Conservation (phyloP, 2,329 filamentous ascomycete species). For the Stachybotrys echinatus region DNA sequence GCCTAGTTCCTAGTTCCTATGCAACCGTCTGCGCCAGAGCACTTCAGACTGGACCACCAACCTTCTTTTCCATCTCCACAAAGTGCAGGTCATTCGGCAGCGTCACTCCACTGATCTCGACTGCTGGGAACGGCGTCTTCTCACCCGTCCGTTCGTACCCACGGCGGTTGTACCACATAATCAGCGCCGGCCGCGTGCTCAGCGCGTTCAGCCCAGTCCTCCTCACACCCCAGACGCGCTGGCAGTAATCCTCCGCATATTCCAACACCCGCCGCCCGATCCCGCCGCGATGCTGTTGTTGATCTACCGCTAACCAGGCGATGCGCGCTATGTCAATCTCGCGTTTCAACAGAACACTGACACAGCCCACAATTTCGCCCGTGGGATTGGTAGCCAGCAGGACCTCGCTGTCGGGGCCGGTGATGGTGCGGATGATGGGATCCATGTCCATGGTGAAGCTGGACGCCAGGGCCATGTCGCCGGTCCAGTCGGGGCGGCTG, state of each 20-base stretch:
- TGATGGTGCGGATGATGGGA: slow-evolving; percentile 51
- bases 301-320: slow-evolving; percentile 28
- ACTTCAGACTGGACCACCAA: too few relatives aligned
- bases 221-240: slow-evolving; percentile 16
- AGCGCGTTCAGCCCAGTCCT: slow-evolving; percentile 26
- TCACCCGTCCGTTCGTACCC: slow-evolving; percentile 29
- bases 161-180: slow-evolving; percentile 28
- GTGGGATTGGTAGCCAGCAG: slow-evolving; percentile 18
- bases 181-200: slow-evolving; percentile 23
- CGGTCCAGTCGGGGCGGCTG: slow-evolving; percentile 27
- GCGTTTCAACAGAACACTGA: slow-evolving; percentile 18
- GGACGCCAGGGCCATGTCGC: slow-evolving; percentile 51
- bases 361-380: slow-evolving; percentile 17
- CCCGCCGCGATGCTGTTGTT: slow-evolving; percentile 20
- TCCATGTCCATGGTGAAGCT: slow-evolving; percentile 66
- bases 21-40: too few relatives aligned
- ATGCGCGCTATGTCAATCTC: slow-evolving; percentile 20
- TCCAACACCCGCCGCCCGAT: slow-evolving; percentile 25
- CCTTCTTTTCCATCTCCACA: slow-evolving; percentile 28
- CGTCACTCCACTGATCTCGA: slow-evolving; percentile 6
- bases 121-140: slow-evolving; percentile 22
- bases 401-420: slow-evolving; percentile 17
- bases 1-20: too few relatives aligned
- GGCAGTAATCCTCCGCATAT: slow-evolving; percentile 24
- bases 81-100: slow-evolving; percentile 26